These are phyloP conservation scores for Tetracladium setigerum DNA, from an alignment of 495 filamentous ascomycete species.

Conservation along the genomic window DNA sequence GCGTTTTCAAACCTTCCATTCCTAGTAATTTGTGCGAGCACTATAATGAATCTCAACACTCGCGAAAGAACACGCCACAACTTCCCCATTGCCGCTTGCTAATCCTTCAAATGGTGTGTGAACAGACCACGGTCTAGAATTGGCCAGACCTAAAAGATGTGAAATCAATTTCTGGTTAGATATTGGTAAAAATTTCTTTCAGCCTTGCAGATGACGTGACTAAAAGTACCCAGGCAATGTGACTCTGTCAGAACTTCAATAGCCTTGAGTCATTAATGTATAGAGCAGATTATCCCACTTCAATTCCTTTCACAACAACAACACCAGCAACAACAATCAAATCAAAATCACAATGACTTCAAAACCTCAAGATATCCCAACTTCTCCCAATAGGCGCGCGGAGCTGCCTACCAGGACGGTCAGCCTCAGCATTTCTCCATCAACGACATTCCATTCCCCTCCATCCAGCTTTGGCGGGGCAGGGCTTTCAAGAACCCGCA, in stretches of 20 bases:
- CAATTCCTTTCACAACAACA: neutral
- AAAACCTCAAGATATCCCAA: conserved; percentile 32
- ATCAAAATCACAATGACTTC: conserved; percentile 27
- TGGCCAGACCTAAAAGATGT: too few species aligned
- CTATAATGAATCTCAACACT: too few species aligned
- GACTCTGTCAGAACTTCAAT: neutral
- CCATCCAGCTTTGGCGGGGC: conserved; percentile 38
- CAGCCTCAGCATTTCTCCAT: conserved; percentile 49
- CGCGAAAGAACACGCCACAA: too few species aligned
- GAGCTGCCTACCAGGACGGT: conserved; percentile 34
- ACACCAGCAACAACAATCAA: conserved; percentile 3
- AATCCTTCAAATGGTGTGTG: too few species aligned
- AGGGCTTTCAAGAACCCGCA: conserved; percentile 20
- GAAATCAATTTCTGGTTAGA: too few species aligned
- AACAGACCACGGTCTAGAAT: too few species aligned
- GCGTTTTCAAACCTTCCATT: too few species aligned
- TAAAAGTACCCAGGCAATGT: neutral
- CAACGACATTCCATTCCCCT: conserved; percentile 56
- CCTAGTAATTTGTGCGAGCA: too few species aligned
- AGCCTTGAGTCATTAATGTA: neutral
- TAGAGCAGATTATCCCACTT: neutral
- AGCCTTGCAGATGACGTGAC: conserved; percentile 5
- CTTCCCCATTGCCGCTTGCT: too few species aligned
- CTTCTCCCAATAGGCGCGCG: conserved; percentile 16
- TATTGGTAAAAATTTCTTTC: conserved; percentile 1